Conservation (phyloP, 371 early-diverging fungal species). For the Syncephalis fuscata region DNA sequence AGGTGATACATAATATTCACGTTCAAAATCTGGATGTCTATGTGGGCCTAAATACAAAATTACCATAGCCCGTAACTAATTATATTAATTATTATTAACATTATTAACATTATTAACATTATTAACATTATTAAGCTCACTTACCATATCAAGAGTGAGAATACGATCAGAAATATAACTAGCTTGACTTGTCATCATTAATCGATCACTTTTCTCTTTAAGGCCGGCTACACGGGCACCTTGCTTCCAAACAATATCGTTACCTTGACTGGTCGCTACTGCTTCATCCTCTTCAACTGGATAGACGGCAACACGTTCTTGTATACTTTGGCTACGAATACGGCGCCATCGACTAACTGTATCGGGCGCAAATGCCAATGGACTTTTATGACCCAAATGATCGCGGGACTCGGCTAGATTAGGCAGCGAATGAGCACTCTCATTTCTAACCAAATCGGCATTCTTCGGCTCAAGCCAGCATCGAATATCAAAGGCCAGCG, state of each 20-base stretch:
- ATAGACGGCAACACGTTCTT: constrained; percentile 6
- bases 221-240: background rate
- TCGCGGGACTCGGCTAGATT: constrained; percentile 29
- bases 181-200: constrained; percentile 78
- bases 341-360: constrained; percentile 15
- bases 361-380: constrained; percentile 31
- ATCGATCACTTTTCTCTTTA: constrained; percentile 10
- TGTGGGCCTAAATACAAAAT: constrained; percentile 81
- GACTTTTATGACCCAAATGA: constrained; percentile 34
- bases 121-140: too few species aligned
- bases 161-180: constrained; percentile 72
- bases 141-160: constrained; percentile 50
- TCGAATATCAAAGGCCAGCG: constrained; percentile 71
- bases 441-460: constrained; percentile 39
- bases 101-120: too few species aligned
- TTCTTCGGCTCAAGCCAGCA: constrained; percentile 76
- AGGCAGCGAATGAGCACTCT: constrained; percentile 24
- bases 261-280: too few species aligned
- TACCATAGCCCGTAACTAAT: constrained; percentile 76
- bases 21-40: constrained; percentile 52
- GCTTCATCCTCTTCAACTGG: too few species aligned
- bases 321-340: constrained; percentile 4
- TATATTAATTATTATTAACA: background rate
- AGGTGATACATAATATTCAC: constrained; percentile 75
- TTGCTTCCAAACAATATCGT: too few species aligned